Evolutionary conservation across 1,139 yeast species (phyloP), one percentile per base, ranked within the genome.

Genomic region (Pichia sp.): DNA sequence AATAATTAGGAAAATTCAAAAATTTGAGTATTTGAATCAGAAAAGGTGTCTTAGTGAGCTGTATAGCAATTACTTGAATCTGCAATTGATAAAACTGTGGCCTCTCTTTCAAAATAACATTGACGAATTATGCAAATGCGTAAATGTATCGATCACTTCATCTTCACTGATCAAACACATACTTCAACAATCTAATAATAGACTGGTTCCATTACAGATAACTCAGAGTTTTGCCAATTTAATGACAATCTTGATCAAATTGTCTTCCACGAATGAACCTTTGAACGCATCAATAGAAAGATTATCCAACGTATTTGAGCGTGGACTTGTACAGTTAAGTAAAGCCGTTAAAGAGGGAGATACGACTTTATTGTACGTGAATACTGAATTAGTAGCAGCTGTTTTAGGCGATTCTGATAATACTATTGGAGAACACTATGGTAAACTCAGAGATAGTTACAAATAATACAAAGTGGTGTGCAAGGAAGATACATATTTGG

Each of bases 151-250:
- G 35, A 63, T 68, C 16, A 57, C 52, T 50, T 57, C 60, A 2
- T 49, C 60, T 5, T 42, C 52, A 10, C 42, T 62, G 11, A 50
- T 65, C 8, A 58, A 60, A 41, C 58, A 55, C 57, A 35, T 60
- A 52, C 39, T 46, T 5, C 41, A 37, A n/a, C 40, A 39, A 5
- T 44, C 44, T 33, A 51, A 55, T 55, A 64, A 54, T 58, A 62
- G 62, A 39, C 69, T 55, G 58, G 68, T 61, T 40, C 92, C 79
- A 55, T 88, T 66, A 69, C 86, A 60, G 52, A 65, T 87, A 28
- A 86, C 97, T 0, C 90, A 86, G 54, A 85, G 85, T 47, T 85
- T 87, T 64, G 81, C 94, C 1, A 81, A 79, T 48, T 74, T 84
- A 46, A 56, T 90, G n/a, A 74, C 79, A 55, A 94, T 94, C 2